Conservation (phyloP, 768 basidiomycete species). For the Phlegmacium glaucopus region DNA sequence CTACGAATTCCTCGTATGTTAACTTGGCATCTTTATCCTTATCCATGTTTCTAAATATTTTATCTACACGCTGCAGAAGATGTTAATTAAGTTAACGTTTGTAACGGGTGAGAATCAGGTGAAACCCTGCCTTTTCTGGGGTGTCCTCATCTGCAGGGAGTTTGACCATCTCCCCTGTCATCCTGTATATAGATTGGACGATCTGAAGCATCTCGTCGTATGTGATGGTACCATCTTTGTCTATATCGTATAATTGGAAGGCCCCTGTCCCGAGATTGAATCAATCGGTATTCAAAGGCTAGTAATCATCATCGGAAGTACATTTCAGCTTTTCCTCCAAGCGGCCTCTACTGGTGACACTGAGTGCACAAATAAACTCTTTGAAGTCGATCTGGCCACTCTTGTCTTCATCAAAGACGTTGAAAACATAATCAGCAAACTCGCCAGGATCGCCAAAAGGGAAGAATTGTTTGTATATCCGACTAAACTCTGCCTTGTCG, state of each 20-base stretch:
- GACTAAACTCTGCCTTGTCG: constrained; percentile 92
- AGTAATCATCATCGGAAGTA: constrained; percentile 37
- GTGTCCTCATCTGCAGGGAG: constrained; percentile 98
- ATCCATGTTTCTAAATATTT: constrained; percentile 99
- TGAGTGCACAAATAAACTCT: constrained; percentile 97
- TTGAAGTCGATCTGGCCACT: constrained; percentile 99
- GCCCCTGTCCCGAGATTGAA: constrained; percentile 67
- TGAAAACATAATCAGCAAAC: constrained; percentile 98
- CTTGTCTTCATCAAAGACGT: constrained; percentile 93
- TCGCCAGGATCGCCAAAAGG: constrained; percentile 97
- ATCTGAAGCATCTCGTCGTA: constrained; percentile 99
- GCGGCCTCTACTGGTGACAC: constrained; percentile 88
- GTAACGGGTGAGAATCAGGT: constrained; percentile 3
- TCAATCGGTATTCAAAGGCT: constrained; percentile 7
- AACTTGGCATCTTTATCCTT: constrained; percentile 89
- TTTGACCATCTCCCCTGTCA: constrained; percentile 99
- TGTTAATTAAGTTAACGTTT: not conserved
- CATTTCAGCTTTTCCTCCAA: constrained; percentile 99
- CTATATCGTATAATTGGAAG: constrained; percentile 98
- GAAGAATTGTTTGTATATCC: constrained; percentile 99
- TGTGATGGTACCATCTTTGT: constrained; percentile 96
- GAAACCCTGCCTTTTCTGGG: constrained; percentile 82
- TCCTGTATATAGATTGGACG: constrained; percentile 98
- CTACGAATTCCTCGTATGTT: constrained; percentile 96
- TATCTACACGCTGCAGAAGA: constrained; percentile 81